Percentiles rank a stretch among this genome's conserved stretches.
These are phyloP conservation scores for Colletotrichum sp. DNA, from an alignment of 2,329 filamentous ascomycete species.

Conservation along the genomic window DNA sequence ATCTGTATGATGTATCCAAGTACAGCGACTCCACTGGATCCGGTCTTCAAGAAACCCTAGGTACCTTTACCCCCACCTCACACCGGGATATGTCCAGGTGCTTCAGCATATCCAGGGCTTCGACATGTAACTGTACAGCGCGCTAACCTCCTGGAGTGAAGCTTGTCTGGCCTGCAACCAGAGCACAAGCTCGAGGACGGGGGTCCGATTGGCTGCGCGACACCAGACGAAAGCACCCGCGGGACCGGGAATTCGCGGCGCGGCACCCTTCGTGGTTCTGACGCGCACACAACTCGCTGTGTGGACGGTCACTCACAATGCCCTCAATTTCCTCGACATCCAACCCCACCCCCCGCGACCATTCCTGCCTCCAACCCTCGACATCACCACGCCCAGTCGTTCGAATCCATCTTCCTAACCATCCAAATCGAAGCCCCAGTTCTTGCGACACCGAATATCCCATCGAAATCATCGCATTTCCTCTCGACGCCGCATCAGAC, in stretches of 20 bases:
- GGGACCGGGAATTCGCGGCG: conserved; percentile 13
- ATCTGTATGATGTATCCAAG: background rate
- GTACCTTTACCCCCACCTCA: background rate
- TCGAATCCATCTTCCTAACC: background rate
- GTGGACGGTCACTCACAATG: background rate
- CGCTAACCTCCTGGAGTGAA: background rate
- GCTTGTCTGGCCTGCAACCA: conserved; percentile 16
- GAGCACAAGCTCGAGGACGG: conserved; percentile 14
- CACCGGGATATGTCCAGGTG: background rate
- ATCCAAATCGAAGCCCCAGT: background rate
- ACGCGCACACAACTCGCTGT: conserved; percentile 11
- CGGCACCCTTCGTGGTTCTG: conserved; percentile 2
- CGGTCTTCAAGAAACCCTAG: background rate
- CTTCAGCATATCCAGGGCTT: background rate
- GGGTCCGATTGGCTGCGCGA: conserved; percentile 7
- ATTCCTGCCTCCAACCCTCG: background rate
- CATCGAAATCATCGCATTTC: background rate
- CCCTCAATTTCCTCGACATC: background rate
- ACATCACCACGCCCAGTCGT: background rate
- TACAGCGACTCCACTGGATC: background rate
- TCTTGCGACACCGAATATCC: background rate
- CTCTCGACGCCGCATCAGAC: background rate
- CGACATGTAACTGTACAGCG: background rate
- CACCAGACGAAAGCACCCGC: conserved; percentile 4
- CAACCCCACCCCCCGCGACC: background rate